These are phyloP conservation scores for Arxiozyma slooffiae DNA, from an alignment of 1,139 yeast genomes.

Conservation along the genomic window DNA sequence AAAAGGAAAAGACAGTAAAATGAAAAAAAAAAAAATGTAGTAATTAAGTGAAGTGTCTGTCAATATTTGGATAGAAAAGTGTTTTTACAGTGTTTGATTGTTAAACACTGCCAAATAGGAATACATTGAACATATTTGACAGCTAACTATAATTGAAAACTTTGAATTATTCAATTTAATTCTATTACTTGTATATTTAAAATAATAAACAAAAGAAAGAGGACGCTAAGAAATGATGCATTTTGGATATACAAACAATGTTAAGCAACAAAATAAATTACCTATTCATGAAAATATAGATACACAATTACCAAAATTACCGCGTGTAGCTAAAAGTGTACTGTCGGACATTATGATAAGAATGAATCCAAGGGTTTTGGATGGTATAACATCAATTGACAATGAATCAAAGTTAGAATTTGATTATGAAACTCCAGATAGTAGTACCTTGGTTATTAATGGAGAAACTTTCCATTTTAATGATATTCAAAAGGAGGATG, in stretches of 20 bases:
- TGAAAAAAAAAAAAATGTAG: not conserved
- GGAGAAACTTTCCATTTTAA: not conserved
- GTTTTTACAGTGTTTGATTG: not conserved
- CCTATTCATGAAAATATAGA: not conserved
- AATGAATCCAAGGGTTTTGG: not conserved
- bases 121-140: not conserved
- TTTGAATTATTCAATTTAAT: not conserved
- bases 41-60: not conserved
- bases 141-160: not conserved
- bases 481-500: not conserved
- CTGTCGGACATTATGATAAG: slow-evolving; percentile 1
- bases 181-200: no score
- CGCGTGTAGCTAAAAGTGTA: not conserved
- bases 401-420: not conserved
- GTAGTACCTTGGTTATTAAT: not conserved
- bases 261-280: not conserved
- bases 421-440: not conserved
- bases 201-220: not conserved
- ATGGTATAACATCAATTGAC: not conserved
- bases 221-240: not conserved
- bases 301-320: not conserved
- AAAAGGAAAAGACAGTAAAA: not conserved
- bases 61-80: not conserved
- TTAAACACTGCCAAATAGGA: not conserved
- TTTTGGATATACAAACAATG: slow-evolving; percentile 1